Conservation (phyloP, 202 grass and related monocot genomes). For the Musa balbisiana region DNA sequence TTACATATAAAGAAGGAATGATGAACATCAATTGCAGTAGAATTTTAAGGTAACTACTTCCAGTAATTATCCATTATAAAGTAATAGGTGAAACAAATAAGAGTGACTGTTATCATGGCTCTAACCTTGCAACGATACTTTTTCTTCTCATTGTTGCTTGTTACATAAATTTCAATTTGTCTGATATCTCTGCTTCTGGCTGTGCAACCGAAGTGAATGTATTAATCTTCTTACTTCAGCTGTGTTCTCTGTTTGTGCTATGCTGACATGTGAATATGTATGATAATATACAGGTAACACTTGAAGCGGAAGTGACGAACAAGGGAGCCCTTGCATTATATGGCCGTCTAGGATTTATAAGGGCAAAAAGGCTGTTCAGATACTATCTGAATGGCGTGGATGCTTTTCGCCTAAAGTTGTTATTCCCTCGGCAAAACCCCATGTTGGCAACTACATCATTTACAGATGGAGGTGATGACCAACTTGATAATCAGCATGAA, state of each 20-base stretch:
- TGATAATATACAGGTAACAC: conserved; percentile 52
- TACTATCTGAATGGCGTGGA: conserved; percentile 95
- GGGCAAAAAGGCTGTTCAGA: conserved; percentile 83
- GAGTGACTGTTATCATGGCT: too few relatives aligned
- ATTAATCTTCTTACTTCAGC: neutral
- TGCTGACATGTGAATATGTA: neutral
- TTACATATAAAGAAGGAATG: too few relatives aligned
- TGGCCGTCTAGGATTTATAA: conserved; percentile 79
- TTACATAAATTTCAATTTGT: neutral
- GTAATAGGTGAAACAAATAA: too few relatives aligned
- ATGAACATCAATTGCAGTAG: too few relatives aligned
- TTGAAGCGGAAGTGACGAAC: conserved; percentile 94
- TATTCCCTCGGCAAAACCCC: conserved; percentile 56
- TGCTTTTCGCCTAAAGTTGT: conserved; percentile 78
- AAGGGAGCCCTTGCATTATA: conserved; percentile 89
- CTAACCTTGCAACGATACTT: neutral
- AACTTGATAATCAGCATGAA: conserved; percentile 4
- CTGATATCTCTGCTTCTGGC: neutral
- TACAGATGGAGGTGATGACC: conserved; percentile 23
- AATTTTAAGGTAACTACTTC: too few relatives aligned
- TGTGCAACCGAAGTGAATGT: too few relatives aligned
- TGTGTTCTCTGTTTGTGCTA: neutral
- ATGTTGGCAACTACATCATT: conserved; percentile 23
- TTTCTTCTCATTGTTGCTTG: neutral
- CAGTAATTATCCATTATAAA: too few relatives aligned